Evolutionary conservation across 768 basidiomycete genomes (phyloP), one percentile per base, ranked within the genome.

Genomic region (Russula sp.): DNA sequence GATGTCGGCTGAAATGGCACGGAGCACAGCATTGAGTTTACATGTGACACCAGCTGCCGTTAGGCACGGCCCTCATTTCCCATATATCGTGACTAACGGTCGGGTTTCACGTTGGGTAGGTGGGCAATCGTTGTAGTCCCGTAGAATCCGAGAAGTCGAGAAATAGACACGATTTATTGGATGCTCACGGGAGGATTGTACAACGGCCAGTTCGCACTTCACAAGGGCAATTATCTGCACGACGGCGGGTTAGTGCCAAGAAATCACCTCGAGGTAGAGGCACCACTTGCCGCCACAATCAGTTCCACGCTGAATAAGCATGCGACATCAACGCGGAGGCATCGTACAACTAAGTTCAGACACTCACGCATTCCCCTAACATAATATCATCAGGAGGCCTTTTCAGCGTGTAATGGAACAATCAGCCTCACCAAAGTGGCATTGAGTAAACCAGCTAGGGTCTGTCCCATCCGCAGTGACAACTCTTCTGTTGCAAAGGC

Each of bases 401-500:
- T 42, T 45, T 64, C 13, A 22, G 31, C 27, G 34, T 14, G 40
- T 8, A 27, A 55, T 35, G 57, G 37, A 54, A 11, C 47, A 54
- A 34, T 51, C 40, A 37, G 63, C 58, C 72, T 62, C 66, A 91
- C 88, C 66, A 91, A 76, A 14, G 91, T 94, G 22, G 92, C 92
- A 74, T 94, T 94, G 59, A 94, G 72, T 2, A 94, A 79, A 44
- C 91, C 91, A 3, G 91, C 90, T 11, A 92, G 75, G 2, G 91
- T 91, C 72, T 90, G 87, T 1, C 91, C 92, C 1, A 93, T 85
- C 35, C 91, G 84, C 59, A 91, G 70, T 3, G 92, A 89, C 18
- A 94, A 67, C 66, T 94, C 89, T 63, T 94, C 92, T 0, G 92
- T 94, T 1, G 90, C 90, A 70, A 92, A 93, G 1, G 86, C 87